These are phyloP conservation scores for Penicillium antarcticum DNA, from an alignment of 495 filamentous ascomycete genomes.

Conservation along the genomic window DNA sequence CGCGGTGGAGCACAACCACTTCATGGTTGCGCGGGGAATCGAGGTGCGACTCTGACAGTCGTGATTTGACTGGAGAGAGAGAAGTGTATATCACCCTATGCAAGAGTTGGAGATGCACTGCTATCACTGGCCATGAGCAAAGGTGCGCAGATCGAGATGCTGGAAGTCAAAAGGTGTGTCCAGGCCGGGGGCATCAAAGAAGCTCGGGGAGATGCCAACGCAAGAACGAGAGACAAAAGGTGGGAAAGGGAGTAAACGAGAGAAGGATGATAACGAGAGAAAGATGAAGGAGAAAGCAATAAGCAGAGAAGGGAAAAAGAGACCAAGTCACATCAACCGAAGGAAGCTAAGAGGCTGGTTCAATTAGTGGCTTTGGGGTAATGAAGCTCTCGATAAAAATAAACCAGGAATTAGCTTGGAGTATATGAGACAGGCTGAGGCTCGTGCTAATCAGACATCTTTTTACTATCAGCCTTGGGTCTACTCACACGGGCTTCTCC, in stretches of 20 bases:
- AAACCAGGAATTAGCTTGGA: neutral
- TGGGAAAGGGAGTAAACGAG: neutral
- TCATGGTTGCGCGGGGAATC: slow-evolving; percentile 19
- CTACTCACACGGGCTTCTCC: neutral
- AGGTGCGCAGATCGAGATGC: too few relatives aligned
- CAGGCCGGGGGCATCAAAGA: neutral
- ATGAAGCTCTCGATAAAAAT: slow-evolving; percentile 9
- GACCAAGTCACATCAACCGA: neutral
- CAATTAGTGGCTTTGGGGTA: neutral
- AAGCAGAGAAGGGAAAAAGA: neutral
- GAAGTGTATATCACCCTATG: neutral
- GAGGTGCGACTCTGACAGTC: neutral
- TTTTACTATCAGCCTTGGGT: neutral
- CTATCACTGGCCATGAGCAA: neutral
- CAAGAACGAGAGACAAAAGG: neutral
- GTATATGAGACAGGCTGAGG: slow-evolving; percentile 4
- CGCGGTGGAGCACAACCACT: slow-evolving; percentile 30
- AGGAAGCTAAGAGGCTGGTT: neutral
- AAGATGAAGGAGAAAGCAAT: neutral
- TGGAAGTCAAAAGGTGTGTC: neutral
- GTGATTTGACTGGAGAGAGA: neutral
- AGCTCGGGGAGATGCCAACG: neutral
- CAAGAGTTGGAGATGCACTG: neutral
- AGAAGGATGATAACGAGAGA: neutral
- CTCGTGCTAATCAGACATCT: neutral